Evolutionary conservation across 2,329 filamentous ascomycete species (phyloP), one percentile per base, ranked within the genome.

Genomic region (Colletotrichum lupini): DNA sequence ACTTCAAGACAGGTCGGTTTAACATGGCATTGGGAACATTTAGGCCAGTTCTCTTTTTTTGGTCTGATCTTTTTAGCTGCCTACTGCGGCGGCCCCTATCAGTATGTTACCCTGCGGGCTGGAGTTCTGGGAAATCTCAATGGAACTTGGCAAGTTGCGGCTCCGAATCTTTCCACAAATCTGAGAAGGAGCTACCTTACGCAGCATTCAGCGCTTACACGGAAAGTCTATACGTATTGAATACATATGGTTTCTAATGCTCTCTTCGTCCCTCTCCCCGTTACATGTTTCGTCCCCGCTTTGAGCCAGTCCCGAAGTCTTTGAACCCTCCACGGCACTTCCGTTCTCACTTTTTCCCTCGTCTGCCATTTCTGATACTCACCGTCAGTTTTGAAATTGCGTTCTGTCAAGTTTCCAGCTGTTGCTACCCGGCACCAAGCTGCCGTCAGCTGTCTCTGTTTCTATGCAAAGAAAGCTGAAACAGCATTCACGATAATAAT

Each of bases 401-500:
- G 2, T 9, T n/a, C 42, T n/a, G 24, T 12, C 19, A 52, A 52
- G 59, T 62, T 26, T 30, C 19, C 30, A 32, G 49, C 49, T 55
- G 42, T 24, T 16, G 55, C 22, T n/a, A 37, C 35, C 14, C 60
- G 60, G 46, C 60, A 63, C 37, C 14, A 32, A 53, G n/a, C 28
- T 24, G 30, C n/a, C 22, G 7, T 12, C 26, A 11, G 32, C 14
- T 66, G 8, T 7, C 26, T 57, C 26, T n/a, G 12, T 28, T n/a
- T 28, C 53, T 46, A 52, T 16, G 55, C 52, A 57, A 14, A 68
- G 37, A 28, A 57, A 64, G 59, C 66, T 64, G 70, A 72, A 69
- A 72, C 70, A 24, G 12, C 52, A 16, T 69, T 24, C 14, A 64
- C 70, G 70, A 69, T 69, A 69, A 63, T 58, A n/a, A 52, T 55